Conservation (phyloP, 2,329 filamentous ascomycete genomes). For the Calonectria ilicicola region DNA sequence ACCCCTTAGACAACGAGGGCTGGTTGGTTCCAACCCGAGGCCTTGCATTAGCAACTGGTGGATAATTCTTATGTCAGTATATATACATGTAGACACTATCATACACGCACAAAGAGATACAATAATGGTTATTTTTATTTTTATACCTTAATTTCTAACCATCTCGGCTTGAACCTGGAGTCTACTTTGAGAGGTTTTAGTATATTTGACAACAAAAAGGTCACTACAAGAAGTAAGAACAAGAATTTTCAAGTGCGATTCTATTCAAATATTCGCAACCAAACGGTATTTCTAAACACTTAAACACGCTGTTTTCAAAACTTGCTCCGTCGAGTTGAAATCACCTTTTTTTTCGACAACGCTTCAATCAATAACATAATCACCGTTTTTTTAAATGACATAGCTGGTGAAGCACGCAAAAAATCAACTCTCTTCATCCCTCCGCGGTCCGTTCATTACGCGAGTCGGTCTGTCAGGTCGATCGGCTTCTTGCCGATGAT, state of each 20-base stretch:
- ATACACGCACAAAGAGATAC: conserved; percentile 17
- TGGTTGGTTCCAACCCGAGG: conserved; percentile 14
- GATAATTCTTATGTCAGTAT: background rate
- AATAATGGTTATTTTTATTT: background rate
- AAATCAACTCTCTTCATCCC: conserved; percentile 31
- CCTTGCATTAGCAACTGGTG: conserved; percentile 6
- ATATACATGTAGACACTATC: conserved; percentile 7
- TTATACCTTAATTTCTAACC: background rate
- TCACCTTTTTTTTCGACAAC: background rate
- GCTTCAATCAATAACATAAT: background rate
- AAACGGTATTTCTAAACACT: background rate
- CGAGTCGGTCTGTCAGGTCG: conserved; percentile 34
- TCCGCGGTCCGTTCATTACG: conserved; percentile 32
- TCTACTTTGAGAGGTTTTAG: conserved; percentile 18
- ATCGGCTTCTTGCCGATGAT: conserved; percentile 59
- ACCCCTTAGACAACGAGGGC: conserved; percentile 37
- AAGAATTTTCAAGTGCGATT: background rate
- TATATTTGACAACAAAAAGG: background rate
- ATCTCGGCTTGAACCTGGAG: conserved; percentile 26
- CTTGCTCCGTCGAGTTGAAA: background rate
- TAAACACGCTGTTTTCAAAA: background rate
- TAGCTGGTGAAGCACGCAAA: background rate
- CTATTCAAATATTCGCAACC: background rate
- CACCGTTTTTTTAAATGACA: background rate
- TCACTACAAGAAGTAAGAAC: background rate